Base-by-base conservation (phyloP, 2,329 filamentous ascomycete genomes). In the Aspergillus ibericus region DNA sequence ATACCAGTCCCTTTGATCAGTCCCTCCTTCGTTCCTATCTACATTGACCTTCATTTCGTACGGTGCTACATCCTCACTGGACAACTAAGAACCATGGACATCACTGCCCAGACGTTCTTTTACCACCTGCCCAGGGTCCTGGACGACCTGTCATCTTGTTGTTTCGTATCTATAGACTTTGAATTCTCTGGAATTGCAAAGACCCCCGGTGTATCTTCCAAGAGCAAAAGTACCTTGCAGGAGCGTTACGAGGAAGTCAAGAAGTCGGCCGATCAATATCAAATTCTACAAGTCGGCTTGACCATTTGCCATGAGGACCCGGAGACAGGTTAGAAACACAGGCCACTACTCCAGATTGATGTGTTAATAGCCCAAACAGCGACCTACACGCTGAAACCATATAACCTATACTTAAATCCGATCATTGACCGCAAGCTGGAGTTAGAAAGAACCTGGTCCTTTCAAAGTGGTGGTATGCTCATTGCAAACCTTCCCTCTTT, bases 201-300 rank as follows among this genome's bases (percentile, higher is more conserved):
- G 71, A 12, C 79, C 79, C 22, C 73, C 75, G 46, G 65, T 67
- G 13, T 69, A 67, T 56, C 63, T 67, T 12, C 72, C 76, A 66
- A 69, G 36, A 76, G 77, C 35, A 80, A 79, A 58, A 80, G 80
- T 32, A 81, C 80, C 3, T 73, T 89, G 1, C 83, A 89, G 64
- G 76, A 86, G 44, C 81, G 83, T 56, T 90, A 89, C 67, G 72
- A 77, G 10, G 86, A 89, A 61, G 79, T 80, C 57, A 88, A 84
- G 68, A 74, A 75, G 27, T 85, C 84, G 2, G 87, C 87, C 3
- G 82, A 87, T 60, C 81, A 80, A 38, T 89, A 86, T 65, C 83
- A 86, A 60, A 82, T 89, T 53, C 75, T 89, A 2, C 87, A 90
- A 68, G 74, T 89, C 55, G 87, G 87, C n/a, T 73, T 90, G 58